Base-by-base conservation (phyloP, 1,284 basidiomycete genomes). In the Heterobasidion irregulare region DNA sequence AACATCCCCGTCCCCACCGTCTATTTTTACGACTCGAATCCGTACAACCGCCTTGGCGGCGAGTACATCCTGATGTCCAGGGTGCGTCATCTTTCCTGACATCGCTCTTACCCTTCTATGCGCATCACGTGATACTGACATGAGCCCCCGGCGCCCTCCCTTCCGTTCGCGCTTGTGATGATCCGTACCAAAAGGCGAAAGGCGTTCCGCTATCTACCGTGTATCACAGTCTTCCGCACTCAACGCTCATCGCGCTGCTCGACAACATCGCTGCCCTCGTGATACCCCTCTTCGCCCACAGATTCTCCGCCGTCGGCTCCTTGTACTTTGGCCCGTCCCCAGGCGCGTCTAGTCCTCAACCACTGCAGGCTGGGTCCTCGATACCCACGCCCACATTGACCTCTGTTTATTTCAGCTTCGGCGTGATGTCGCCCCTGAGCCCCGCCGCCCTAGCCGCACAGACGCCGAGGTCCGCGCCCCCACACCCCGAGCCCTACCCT, bases 1-100 rank as follows among this genome's bases (percentile, higher is more conserved):
- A 69, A 72, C 54, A 75, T 90, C 18, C 88, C 89, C 0, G 84
- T 91, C 6, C 88, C 89, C 0, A 75, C 70, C 18, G 80, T 92
- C 7, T 86, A 84, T 59, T 79, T 82, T 65, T 86, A 87, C 66
- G 86, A 92, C 62, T 77, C 88, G 0, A 89, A 89, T 64, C 89
- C 88, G 6, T 89, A 82, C 66, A 92, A 92, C 66, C 80, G 86
- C 12, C 75, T 92, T 26, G 89, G 89, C 1, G 86, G 86, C 18
- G 89, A 92, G 66, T 91, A 83, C 62, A 89, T 91, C 60, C 68
- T 92, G 61, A 89, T 92, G 89, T 86, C 84, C 55, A 90, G 86
- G 80, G 89, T 86, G 60, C 32, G 76, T 58, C 47, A 48, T 16
- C 26, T 5, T 26, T 5, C 26, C 26, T 26, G 26, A 26, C 26